Conservation (phyloP, 208 protist genomes). For the Acanthamoeba culbertsoni region DNA sequence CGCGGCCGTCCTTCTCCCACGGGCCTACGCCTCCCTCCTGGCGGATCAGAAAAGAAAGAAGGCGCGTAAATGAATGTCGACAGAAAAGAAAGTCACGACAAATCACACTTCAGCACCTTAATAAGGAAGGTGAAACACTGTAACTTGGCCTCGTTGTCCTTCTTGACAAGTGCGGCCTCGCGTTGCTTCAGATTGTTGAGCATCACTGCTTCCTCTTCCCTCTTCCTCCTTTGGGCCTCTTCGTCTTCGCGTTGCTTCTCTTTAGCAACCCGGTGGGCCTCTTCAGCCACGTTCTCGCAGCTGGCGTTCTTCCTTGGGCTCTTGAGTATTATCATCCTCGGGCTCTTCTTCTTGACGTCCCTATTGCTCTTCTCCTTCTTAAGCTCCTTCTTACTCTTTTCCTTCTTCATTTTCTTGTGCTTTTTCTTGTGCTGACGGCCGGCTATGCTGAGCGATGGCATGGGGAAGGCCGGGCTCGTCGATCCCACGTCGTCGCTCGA, state of each 20-base stretch:
- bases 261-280: not conserved
- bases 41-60: too few relatives aligned
- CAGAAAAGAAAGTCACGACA: too few relatives aligned
- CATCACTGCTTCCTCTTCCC: not conserved
- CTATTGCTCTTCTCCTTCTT: slow-evolving; percentile 14
- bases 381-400: not conserved
- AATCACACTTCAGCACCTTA: too few relatives aligned
- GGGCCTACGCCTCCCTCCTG: not conserved
- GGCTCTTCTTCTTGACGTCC: not conserved
- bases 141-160: not conserved
- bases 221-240: not conserved
- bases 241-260: not conserved
- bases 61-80: too few relatives aligned
- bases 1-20: not conserved
- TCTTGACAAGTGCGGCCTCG: not conserved
- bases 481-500: not conserved
- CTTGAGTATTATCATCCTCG: not conserved
- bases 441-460: not conserved
- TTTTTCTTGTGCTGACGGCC: not conserved
- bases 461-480: not conserved
- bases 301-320: not conserved
- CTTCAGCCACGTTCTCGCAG: not conserved
- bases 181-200: not conserved
- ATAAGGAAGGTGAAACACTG: not conserved
- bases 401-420: not conserved